Base-by-base conservation (phyloP, 305 asterid species). In the Fraxinus baroniana region DNA sequence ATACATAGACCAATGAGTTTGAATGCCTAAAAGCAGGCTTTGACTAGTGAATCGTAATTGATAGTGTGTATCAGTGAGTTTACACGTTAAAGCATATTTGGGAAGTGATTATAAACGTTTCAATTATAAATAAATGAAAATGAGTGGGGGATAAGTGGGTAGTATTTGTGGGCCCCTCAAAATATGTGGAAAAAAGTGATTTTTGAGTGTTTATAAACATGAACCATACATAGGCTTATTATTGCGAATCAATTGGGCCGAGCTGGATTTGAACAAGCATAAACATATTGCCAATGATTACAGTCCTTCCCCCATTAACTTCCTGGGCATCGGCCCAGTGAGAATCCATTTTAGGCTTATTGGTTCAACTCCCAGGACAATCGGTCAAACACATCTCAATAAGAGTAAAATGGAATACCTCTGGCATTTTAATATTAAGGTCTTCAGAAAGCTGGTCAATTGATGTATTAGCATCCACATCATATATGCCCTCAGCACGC, bases 371-470 rank as follows among this genome's bases (percentile, higher is more conserved):
- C 22, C 73, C 44, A 79, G 64, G 18, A 62, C 62, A 33, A 57
- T 33, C 26, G 33, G 80, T 32, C n/a, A 71, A 71, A 37, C 41
- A 35, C 12, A 33, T 73, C 74, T 80, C 2, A 35, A 52, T 55
- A 57, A 18, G 28, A 79, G 37, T 70, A 36, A 83, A 84, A 72
- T 52, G 73, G 79, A 79, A 70, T 88, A 96, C 98, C 97, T 96
- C 99, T 0, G 95, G 97, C 97, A 96, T 93, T 91, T 93, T 96
- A 76, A 96, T 93, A 87, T 90, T 87, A 49, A 96, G 98, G 86
- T 96, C 99, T 83, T 94, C 99, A 73, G 98, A 96, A 76, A 96
- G 99, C 85, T 96, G 98, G 80, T 95, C 98, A 60, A 92, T 96
- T 30, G 99, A 91, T 41, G 99, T 96, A 88, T 96, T 94, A 62